Percentiles rank a stretch among this genome's conserved stretches.
phyloP scores from a whole-genome alignment of 495 filamentous ascomycete genomes.

The Podospora comata region DNA sequence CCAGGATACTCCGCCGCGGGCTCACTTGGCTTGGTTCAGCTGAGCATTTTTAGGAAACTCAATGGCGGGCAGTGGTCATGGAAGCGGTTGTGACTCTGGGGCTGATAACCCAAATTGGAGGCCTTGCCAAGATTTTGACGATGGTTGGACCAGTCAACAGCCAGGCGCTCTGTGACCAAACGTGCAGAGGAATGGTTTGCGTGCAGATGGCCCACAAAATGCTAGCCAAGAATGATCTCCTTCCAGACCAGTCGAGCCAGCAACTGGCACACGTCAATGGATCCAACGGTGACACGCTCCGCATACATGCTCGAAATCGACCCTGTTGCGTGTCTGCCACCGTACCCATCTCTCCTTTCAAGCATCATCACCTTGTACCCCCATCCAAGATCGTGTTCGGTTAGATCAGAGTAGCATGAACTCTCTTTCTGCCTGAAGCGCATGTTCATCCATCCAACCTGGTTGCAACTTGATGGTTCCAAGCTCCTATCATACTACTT shows the following conservation, averaged over 20 bases:
- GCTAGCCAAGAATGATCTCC: conserved; percentile 40
- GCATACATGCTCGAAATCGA: conserved; percentile 7
- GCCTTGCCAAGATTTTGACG: too few relatives aligned
- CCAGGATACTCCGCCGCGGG: too few relatives aligned
- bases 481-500: conserved; percentile 9
- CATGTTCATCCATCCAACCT: too few relatives aligned
- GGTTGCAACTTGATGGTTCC: neutral
- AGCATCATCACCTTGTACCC: conserved; percentile 24
- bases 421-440: conserved; percentile 14
- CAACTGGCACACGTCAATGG: conserved; percentile 28
- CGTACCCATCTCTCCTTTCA: conserved; percentile 9
- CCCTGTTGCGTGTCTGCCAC: neutral
- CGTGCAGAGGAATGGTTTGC: neutral
- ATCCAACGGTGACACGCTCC: conserved; percentile 21
- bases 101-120: too few relatives aligned
- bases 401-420: conserved; percentile 14
- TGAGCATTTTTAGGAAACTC: too few relatives aligned
- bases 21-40: too few relatives aligned
- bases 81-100: too few relatives aligned
- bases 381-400: conserved; percentile 21
- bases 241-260: conserved; percentile 39
- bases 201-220: neutral
- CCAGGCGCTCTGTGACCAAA: neutral
- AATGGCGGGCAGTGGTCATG: too few relatives aligned
- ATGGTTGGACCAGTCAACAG: neutral